phyloP scores from a whole-genome alignment of 345 rosid species.

The Eucalyptus globulus region DNA sequence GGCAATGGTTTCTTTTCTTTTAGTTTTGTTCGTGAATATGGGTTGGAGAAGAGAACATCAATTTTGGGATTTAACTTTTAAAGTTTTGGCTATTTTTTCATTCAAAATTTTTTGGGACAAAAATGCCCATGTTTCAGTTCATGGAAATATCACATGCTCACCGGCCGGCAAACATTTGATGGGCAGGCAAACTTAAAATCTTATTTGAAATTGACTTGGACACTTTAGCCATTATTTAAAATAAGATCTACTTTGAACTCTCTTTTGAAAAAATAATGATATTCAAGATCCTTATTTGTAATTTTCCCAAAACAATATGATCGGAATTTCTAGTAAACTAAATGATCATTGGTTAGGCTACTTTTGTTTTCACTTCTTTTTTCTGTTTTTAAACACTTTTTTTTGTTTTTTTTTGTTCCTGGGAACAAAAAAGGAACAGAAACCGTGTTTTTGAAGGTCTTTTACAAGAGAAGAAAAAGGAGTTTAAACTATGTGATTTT shows the following conservation, averaged over 20 bases:
- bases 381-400: no score
- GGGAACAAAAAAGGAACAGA: neutral
- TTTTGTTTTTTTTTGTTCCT: no score
- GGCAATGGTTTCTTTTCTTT: neutral
- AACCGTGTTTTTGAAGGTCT: neutral
- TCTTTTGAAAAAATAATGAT: no score
- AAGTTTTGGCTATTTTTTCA: neutral
- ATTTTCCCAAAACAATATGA: neutral
- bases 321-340: neutral
- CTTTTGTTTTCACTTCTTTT: no score
- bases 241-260: rapidly evolving
- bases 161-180: rapidly evolving
- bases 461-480: neutral
- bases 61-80: neutral
- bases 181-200: rapidly evolving
- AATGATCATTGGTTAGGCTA: neutral
- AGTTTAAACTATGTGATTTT: neutral
- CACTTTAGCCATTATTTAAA: no score
- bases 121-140: neutral
- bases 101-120: neutral
- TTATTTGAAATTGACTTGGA: neutral
- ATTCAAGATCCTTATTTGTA: neutral
- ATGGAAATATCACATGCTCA: neutral
- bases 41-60: neutral
- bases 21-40: neutral